Percentiles rank a stretch among this genome's conserved stretches.
Evolutionary conservation across 257 asterid species (phyloP).

Genomic region (Paulownia fortunei): DNA sequence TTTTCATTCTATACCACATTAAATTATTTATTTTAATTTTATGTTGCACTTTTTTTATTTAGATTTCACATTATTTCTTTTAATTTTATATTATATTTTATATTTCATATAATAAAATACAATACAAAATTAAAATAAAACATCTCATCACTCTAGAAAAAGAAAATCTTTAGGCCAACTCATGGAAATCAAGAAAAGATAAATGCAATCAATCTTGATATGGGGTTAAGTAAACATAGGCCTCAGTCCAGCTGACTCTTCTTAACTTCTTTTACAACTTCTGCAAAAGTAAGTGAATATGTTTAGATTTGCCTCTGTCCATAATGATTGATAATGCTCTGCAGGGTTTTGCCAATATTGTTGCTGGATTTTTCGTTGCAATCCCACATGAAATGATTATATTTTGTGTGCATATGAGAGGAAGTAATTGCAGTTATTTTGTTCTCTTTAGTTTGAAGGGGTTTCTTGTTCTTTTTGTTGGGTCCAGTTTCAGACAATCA

Average conservation of each 20-base stretch:
- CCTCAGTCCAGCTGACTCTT: neutral
- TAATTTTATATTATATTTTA: no score
- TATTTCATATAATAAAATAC: no score
- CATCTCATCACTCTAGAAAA: no score
- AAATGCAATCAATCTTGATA: neutral
- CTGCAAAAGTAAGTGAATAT: neutral
- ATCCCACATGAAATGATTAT: slow-evolving; percentile 14
- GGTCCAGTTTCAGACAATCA: neutral
- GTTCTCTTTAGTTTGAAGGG: neutral
- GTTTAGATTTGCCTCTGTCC: slow-evolving; percentile 15
- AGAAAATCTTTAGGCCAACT: neutral
- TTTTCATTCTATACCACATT: no score
- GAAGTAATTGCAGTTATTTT: neutral
- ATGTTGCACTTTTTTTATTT: no score
- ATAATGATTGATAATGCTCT: slow-evolving; percentile 7
- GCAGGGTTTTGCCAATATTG: neutral
- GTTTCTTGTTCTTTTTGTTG: neutral
- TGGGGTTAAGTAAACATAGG: neutral
- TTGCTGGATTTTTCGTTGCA: neutral
- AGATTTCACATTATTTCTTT: no score
- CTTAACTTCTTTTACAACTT: neutral
- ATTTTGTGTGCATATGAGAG: neutral
- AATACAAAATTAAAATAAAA: no score
- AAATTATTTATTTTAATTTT: no score
- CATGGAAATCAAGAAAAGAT: neutral